Conservation (phyloP, 257 asterid species). For the Plantago elongata region DNA sequence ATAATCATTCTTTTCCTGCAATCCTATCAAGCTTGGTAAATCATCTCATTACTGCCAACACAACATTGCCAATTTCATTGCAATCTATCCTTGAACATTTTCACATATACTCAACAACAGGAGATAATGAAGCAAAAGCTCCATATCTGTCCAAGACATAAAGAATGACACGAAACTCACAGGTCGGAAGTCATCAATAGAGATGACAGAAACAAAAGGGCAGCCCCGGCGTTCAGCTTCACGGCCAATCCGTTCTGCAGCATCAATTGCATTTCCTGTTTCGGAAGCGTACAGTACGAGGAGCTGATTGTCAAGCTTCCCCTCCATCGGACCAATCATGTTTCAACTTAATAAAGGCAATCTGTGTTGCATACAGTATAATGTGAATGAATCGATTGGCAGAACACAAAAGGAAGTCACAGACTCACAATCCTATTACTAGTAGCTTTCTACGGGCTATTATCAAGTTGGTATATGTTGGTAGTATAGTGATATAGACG, state of each 20-base stretch:
- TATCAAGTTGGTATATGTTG: no score
- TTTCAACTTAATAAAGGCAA: no score
- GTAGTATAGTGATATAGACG: no score
- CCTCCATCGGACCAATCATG: constrained; percentile 35
- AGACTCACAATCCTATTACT: no score
- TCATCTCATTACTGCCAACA: not conserved
- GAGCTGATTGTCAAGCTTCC: constrained; percentile 37
- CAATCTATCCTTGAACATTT: not conserved
- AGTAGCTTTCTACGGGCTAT: no score
- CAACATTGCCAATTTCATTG: not conserved
- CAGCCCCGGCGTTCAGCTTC: constrained; percentile 89
- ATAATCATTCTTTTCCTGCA: not conserved
- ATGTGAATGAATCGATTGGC: no score
- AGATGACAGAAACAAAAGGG: constrained; percentile 51
- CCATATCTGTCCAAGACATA: not conserved
- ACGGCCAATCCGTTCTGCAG: constrained; percentile 77
- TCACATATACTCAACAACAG: not conserved
- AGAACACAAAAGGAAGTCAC: no score
- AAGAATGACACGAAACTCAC: constrained; percentile 26
- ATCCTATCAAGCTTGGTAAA: constrained; percentile 4
- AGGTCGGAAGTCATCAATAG: constrained; percentile 66
- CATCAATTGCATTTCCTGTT: constrained; percentile 90
- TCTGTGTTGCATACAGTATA: no score
- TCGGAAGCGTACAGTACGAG: constrained; percentile 75
- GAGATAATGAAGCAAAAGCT: not conserved